Evolutionary conservation across 768 basidiomycete species (phyloP).

Genomic region (Ramaria sp.): DNA sequence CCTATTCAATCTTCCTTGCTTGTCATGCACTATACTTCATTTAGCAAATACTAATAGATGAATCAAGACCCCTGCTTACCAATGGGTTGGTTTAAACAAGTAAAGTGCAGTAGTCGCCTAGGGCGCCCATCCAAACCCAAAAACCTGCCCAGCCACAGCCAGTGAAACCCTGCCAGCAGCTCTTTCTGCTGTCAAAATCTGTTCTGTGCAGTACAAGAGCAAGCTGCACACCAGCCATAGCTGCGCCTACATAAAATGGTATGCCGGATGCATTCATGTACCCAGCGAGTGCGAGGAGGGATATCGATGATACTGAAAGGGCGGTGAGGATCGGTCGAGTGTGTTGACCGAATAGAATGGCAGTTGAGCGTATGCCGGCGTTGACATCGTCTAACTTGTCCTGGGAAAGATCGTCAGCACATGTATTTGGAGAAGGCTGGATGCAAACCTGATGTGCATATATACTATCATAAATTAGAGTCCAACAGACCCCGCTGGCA

Average conservation of each 20-base stretch:
- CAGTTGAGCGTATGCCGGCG: conserved; percentile 88
- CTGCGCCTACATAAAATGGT: conserved; percentile 72
- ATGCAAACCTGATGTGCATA: conserved; percentile 86
- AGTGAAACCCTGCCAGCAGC: conserved; percentile 87
- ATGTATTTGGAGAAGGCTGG: background rate
- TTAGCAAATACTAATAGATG: no score
- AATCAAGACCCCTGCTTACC: no score
- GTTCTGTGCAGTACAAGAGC: conserved; percentile 65
- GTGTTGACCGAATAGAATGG: conserved; percentile 74
- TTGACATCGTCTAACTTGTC: conserved; percentile 87
- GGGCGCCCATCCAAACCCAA: conserved; percentile 75
- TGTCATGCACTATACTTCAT: background rate
- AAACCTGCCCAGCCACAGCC: conserved; percentile 85
- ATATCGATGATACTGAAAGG: conserved; percentile 65
- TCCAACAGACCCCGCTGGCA: conserved; percentile 85
- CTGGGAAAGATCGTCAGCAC: conserved; percentile 29
- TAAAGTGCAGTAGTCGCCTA: conserved; percentile 49
- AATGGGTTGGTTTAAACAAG: background rate
- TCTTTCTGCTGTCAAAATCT: conserved; percentile 61
- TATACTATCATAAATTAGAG: conserved; percentile 93
- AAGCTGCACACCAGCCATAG: conserved; percentile 65
- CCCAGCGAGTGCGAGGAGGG: conserved; percentile 69
- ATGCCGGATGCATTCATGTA: conserved; percentile 65
- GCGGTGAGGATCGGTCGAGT: conserved; percentile 67
- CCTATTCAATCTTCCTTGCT: no score